phyloP scores from a whole-genome alignment of 2,329 filamentous ascomycete genomes.

The Colletotrichum eleusines region DNA sequence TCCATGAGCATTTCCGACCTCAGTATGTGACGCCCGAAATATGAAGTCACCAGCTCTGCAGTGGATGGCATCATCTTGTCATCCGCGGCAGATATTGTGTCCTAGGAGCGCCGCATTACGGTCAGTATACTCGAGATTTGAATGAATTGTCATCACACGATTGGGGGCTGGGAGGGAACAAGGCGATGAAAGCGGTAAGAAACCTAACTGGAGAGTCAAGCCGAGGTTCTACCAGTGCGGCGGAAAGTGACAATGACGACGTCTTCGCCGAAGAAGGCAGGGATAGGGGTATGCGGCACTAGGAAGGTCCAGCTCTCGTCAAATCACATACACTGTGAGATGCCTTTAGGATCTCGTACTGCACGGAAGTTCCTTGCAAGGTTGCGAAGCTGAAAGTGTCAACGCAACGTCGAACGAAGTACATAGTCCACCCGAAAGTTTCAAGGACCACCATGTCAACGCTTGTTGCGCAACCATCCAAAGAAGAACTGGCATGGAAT shows the following conservation, averaged over 20 bases:
- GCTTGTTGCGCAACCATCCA: neutral
- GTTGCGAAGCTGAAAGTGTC: neutral
- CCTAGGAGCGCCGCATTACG: neutral
- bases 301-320: neutral
- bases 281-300: neutral
- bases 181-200: neutral
- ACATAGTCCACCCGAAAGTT: neutral
- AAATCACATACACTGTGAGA: neutral
- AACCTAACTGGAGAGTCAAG: neutral
- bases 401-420: neutral
- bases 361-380: neutral
- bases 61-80: neutral
- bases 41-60: neutral
- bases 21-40: neutral
- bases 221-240: neutral
- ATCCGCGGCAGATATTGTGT: neutral
- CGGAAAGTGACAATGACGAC: conserved; percentile 4
- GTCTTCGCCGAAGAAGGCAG: conserved; percentile 1
- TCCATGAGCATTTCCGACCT: neutral
- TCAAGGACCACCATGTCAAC: neutral
- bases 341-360: neutral
- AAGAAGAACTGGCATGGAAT: neutral
- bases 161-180: neutral
- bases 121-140: neutral
- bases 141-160: neutral